Evolutionary conservation across 805 yeast genomes (phyloP).

Genomic region (Saccharomycopsis sp.): DNA sequence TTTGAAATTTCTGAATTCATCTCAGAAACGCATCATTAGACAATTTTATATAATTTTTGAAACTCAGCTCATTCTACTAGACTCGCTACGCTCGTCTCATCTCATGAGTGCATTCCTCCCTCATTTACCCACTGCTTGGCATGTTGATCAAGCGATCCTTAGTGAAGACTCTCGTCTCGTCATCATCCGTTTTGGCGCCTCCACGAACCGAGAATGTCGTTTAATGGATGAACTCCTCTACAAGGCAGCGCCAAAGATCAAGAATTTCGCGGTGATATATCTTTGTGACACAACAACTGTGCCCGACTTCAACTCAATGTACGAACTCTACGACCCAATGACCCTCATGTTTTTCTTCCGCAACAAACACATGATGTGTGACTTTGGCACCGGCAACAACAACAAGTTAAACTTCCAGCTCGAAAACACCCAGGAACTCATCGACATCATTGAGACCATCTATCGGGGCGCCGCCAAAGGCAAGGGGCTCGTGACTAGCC

Average conservation of each 20-base stretch:
- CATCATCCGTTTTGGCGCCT: constrained; percentile 82
- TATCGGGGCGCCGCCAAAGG: constrained; percentile 91
- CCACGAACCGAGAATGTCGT: constrained; percentile 71
- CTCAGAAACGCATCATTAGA: too few species aligned
- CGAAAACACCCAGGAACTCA: constrained; percentile 78
- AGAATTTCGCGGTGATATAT: constrained; percentile 82
- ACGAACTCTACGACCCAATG: constrained; percentile 84
- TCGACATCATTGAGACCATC: constrained; percentile 83
- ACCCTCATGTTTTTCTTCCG: constrained; percentile 90
- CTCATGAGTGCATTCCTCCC: too few species aligned
- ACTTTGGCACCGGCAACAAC: constrained; percentile 96
- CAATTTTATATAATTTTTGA: too few species aligned
- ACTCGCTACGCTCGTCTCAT: too few species aligned
- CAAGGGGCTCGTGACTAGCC: constrained; percentile 63
- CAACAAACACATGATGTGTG: constrained; percentile 97
- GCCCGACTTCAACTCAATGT: constrained; percentile 84
- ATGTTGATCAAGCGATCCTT: constrained; percentile 94
- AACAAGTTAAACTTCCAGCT: constrained; percentile 82
- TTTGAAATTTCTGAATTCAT: too few species aligned
- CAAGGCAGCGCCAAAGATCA: constrained; percentile 72
- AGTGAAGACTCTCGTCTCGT: constrained; percentile 89
- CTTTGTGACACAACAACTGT: constrained; percentile 78
- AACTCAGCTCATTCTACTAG: too few species aligned
- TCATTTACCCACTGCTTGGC: constrained; percentile 44
- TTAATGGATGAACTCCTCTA: constrained; percentile 82